Conservation (phyloP, 441 rosid genomes). For the Mallotus repandus region DNA sequence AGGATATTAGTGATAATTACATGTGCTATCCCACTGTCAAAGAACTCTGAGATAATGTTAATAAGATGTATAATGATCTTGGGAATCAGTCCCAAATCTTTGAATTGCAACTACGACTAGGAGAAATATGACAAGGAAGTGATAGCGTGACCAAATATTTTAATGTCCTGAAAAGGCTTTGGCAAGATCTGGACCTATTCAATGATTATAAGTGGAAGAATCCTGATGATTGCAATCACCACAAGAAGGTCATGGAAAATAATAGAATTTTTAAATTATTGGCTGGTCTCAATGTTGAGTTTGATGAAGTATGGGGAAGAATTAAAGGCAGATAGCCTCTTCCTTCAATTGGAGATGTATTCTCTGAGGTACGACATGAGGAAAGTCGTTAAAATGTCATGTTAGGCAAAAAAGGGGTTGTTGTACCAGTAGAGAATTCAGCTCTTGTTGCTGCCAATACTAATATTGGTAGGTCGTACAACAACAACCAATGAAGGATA, state of each 20-base stretch:
- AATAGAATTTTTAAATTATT: background rate
- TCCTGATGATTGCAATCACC: background rate
- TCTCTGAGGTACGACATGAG: background rate
- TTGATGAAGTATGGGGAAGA: background rate
- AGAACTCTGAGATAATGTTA: constrained; percentile 9
- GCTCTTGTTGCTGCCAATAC: too few relatives aligned
- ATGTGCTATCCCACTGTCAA: too few relatives aligned
- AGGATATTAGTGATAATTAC: constrained; percentile 10
- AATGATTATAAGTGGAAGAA: background rate
- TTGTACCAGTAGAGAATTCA: too few relatives aligned
- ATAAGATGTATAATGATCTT: constrained; percentile 1
- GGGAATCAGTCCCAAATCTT: too few relatives aligned
- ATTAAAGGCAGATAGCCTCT: background rate
- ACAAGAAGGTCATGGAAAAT: background rate
- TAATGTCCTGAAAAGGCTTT: background rate
- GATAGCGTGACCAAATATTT: background rate
- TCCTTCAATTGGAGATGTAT: background rate
- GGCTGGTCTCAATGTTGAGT: background rate
- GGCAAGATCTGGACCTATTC: constrained; percentile 9
- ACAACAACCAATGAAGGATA: background rate
- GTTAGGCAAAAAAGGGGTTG: too few relatives aligned
- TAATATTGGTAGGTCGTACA: too few relatives aligned
- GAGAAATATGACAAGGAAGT: constrained; percentile 38
- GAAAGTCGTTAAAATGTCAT: too few relatives aligned
- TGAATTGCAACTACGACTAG: background rate